phyloP scores from a whole-genome alignment of 2,329 filamentous ascomycete species.

The Bipolaris sorokiniana region DNA sequence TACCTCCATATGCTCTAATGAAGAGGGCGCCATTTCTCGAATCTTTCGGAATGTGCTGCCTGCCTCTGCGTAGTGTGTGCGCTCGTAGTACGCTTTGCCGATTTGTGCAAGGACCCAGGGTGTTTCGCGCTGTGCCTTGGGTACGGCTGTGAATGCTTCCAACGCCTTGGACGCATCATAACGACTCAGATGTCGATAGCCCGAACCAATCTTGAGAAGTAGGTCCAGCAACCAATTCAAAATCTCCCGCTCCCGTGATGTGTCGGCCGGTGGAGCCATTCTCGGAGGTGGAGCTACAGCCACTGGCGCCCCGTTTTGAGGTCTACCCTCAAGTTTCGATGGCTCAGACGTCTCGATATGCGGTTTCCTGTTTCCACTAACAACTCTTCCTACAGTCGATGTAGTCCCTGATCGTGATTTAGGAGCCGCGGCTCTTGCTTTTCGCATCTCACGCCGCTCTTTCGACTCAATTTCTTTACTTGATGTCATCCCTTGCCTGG shows the following conservation, averaged over 20 bases:
- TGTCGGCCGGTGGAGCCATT: conserved; percentile 59
- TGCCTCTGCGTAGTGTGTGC: conserved; percentile 82
- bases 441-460: conserved; percentile 78
- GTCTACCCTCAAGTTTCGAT: conserved; percentile 65
- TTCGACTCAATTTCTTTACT: conserved; percentile 61
- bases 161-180: conserved; percentile 82
- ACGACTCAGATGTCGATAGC: conserved; percentile 77
- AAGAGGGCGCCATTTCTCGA: conserved; percentile 77
- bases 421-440: conserved; percentile 75
- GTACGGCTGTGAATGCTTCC: conserved; percentile 72
- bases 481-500: conserved; percentile 65
- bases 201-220: conserved; percentile 79
- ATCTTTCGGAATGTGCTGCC: conserved; percentile 85
- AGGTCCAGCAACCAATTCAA: conserved; percentile 79
- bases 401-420: conserved; percentile 68
- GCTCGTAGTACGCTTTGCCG: conserved; percentile 89
- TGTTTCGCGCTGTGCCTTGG: conserved; percentile 79
- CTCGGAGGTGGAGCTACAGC: conserved; percentile 35
- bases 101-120: conserved; percentile 93
- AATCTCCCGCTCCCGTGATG: conserved; percentile 73
- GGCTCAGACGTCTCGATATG: conserved; percentile 69
- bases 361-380: conserved; percentile 88
- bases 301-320: conserved; percentile 42
- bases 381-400: conserved; percentile 80
- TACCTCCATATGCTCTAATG: conserved; percentile 94